Evolutionary conservation across 768 basidiomycete species (phyloP), one percentile per base, ranked within the genome.

Genomic region (Hypsizygus marmoreus): DNA sequence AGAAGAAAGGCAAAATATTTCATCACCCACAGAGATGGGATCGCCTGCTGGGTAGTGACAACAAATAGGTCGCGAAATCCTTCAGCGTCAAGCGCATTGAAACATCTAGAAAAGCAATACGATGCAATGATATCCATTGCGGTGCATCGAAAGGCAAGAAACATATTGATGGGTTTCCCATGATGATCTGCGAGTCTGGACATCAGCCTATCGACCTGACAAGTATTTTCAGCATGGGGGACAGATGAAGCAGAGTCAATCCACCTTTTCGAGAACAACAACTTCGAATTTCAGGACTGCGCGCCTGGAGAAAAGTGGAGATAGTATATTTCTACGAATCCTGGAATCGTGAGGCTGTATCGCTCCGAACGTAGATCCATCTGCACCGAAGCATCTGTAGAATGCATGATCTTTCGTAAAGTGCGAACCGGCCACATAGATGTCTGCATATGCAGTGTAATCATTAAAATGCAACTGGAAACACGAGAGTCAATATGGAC

Each of bases 61-160:
- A 74, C 48, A 11, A 74, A 44, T 5, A 68, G 67, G 13, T 66
- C 58, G 11, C 54, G 52, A 47, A 77, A 76, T 7, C 60, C 58
- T 4, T 59, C 62, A 28, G 45, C 53, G 14, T 64, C 59, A 11
- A 74, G 55, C 8, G 65, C 58, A 35, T 69, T 56, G 23, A 62
- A 48, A 16, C 58, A 66, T 20, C 59, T 54, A 11, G 65, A 63
- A 40, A 76, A 75, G 51, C 68, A 69, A 50, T 74, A 72, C 5
- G 66, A 60, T 9, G 72, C 62, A 40, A 77, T 71, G 38, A 73
- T 68, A 49, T 76, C 76, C 49, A 74, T 54, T 8, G 73, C 66
- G 11, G 66, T 60, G 24, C 71, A 70, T 25, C 72, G 65, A 38
- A 71, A 76, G 4, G 71, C 74, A 25, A 67, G 55, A 56, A 66